Evolutionary conservation across 2,329 filamentous ascomycete species (phyloP).

Genomic region (Penicillium sp.): DNA sequence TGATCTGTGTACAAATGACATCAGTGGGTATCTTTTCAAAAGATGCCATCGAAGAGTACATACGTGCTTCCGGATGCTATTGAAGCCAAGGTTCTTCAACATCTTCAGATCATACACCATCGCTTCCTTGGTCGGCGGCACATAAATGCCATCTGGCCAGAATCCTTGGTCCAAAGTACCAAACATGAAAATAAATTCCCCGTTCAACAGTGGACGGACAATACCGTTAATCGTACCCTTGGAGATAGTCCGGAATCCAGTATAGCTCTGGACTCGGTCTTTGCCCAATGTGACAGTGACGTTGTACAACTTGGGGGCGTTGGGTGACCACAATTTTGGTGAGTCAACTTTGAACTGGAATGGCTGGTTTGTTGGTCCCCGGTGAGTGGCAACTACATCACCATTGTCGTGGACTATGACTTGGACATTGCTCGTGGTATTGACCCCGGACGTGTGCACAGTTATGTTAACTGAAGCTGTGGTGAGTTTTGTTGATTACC

Average conservation of each 20-base stretch:
- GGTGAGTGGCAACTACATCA: constrained; percentile 46
- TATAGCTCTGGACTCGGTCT: constrained; percentile 65
- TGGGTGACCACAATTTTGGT: constrained; percentile 65
- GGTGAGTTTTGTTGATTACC: not conserved
- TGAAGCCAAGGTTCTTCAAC: constrained; percentile 67
- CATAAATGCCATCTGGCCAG: constrained; percentile 70
- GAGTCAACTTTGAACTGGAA: constrained; percentile 59
- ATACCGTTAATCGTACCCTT: constrained; percentile 59
- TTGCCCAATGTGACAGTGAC: constrained; percentile 56
- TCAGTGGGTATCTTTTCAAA: not conserved
- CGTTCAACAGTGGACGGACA: constrained; percentile 65
- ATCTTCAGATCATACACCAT: constrained; percentile 67
- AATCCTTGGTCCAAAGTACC: constrained; percentile 71
- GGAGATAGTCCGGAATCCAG: constrained; percentile 67
- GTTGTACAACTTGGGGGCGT: constrained; percentile 65
- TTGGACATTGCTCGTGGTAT: constrained; percentile 35
- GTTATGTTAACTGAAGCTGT: constrained; percentile 55
- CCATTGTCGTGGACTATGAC: constrained; percentile 43
- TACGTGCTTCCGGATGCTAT: constrained; percentile 71
- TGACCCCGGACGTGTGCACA: constrained; percentile 51
- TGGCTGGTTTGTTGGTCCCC: constrained; percentile 50
- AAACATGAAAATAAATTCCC: constrained; percentile 68
- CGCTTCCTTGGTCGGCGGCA: constrained; percentile 65
- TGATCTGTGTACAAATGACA: constrained; percentile 51
- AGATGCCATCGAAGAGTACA: constrained; percentile 26